Conservation (phyloP, 495 filamentous ascomycete species). For the Aspergillus baeticus region DNA sequence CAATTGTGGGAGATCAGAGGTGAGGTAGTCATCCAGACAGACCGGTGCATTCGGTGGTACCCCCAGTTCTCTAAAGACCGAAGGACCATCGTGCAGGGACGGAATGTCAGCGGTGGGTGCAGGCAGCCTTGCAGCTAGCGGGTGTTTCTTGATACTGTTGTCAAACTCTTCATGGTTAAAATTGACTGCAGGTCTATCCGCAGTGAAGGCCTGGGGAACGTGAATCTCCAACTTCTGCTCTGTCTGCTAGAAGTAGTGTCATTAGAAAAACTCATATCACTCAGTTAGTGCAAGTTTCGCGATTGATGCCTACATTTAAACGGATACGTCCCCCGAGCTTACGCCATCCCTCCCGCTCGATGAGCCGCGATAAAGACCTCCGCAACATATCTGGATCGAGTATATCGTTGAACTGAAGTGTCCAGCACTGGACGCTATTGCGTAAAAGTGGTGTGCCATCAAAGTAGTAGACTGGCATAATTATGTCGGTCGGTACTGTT, state of each 20-base stretch:
- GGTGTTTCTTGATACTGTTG: neutral
- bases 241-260: no score
- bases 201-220: neutral
- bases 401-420: neutral
- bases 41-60: neutral
- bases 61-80: neutral
- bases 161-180: neutral
- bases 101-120: neutral
- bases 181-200: neutral
- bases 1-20: neutral
- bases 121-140: neutral
- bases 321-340: neutral
- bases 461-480: neutral
- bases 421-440: neutral
- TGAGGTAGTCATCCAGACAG: neutral
- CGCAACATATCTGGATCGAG: slow-evolving; percentile 1
- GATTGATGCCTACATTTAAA: neutral
- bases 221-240: neutral
- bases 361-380: neutral
- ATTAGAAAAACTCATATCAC: neutral
- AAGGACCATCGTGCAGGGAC: neutral
- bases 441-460: neutral
- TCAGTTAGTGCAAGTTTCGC: neutral
- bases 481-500: neutral
- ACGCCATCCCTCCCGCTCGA: neutral